Conservation (phyloP, 1,139 yeast genomes). For the Yamadazyma trypodendri region DNA sequence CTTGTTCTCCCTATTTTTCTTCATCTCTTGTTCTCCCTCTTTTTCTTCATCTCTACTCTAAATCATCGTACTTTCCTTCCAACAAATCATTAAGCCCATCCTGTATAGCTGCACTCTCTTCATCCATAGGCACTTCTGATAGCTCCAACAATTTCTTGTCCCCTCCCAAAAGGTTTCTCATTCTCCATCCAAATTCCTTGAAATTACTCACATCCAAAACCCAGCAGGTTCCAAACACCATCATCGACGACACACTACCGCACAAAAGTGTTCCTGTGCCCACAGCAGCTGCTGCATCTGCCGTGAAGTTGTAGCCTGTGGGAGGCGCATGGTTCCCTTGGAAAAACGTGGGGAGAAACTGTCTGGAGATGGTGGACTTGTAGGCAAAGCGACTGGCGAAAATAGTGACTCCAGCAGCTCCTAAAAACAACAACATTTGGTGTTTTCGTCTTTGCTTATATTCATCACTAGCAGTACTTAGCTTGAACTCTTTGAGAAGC, state of each 20-base stretch:
- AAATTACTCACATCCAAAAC: constrained; percentile 66
- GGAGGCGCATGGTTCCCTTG: constrained; percentile 90
- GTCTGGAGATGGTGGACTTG: constrained; percentile 69
- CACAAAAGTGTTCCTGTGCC: constrained; percentile 79
- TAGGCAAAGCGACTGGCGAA: constrained; percentile 73
- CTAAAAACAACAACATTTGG: constrained; percentile 72
- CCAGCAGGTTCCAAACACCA: constrained; percentile 78
- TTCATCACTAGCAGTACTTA: constrained; percentile 39
- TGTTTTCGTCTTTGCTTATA: constrained; percentile 59
- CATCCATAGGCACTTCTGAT: constrained; percentile 60
- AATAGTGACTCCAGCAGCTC: constrained; percentile 71
- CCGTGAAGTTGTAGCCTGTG: constrained; percentile 64
- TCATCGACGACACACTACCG: constrained; percentile 69
- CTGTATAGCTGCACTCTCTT: constrained; percentile 59
- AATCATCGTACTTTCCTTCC: constrained; percentile 39
- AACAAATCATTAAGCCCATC: constrained; percentile 47
- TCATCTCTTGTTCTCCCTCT: too few relatives aligned
- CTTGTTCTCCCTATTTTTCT: too few relatives aligned
- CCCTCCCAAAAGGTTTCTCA: constrained; percentile 71
- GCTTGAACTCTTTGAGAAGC: constrained; percentile 25
- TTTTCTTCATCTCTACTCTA: not conserved
- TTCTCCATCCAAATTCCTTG: constrained; percentile 68
- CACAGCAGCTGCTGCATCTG: constrained; percentile 87
- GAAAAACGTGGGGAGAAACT: constrained; percentile 75
- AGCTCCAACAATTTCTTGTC: constrained; percentile 50